phyloP scores from a whole-genome alignment of 2,329 filamentous ascomycete genomes.

The Cytospora leucostoma region DNA sequence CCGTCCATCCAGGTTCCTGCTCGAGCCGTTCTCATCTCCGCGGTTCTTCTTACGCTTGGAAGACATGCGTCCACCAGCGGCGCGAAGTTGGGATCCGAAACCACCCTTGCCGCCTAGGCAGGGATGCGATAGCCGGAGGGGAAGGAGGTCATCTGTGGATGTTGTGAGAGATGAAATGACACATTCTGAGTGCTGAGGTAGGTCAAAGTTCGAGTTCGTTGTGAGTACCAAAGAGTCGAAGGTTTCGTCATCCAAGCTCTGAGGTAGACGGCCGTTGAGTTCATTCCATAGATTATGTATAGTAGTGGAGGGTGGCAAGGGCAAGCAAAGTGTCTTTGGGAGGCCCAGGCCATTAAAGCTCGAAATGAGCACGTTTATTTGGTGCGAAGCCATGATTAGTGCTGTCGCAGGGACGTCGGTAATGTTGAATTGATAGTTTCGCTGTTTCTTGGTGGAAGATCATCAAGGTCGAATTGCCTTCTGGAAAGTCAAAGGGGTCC shows the following conservation, averaged over 20 bases:
- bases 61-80: slow-evolving; percentile 96
- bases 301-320: slow-evolving; percentile 64
- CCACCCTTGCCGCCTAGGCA: slow-evolving; percentile 94
- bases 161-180: slow-evolving; percentile 61
- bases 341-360: slow-evolving; percentile 82
- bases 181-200: slow-evolving; percentile 55
- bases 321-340: slow-evolving; percentile 79
- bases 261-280: slow-evolving; percentile 64
- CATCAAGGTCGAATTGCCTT: background rate
- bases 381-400: slow-evolving; percentile 54
- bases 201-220: slow-evolving; percentile 74
- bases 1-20: slow-evolving; percentile 88
- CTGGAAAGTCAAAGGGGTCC: background rate
- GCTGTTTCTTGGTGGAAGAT: background rate
- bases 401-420: slow-evolving; percentile 23
- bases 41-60: slow-evolving; percentile 84
- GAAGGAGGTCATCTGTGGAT: slow-evolving; percentile 68
- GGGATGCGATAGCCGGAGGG: slow-evolving; percentile 76
- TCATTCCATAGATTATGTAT: slow-evolving; percentile 66
- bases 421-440: background rate
- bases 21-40: slow-evolving; percentile 84
- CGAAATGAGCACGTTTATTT: slow-evolving; percentile 80
- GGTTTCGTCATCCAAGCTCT: slow-evolving; percentile 46
- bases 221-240: slow-evolving; percentile 70
- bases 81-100: slow-evolving; percentile 94